Conservation (phyloP, 2,329 filamentous ascomycete genomes). For the Xylariaceae sp. region DNA sequence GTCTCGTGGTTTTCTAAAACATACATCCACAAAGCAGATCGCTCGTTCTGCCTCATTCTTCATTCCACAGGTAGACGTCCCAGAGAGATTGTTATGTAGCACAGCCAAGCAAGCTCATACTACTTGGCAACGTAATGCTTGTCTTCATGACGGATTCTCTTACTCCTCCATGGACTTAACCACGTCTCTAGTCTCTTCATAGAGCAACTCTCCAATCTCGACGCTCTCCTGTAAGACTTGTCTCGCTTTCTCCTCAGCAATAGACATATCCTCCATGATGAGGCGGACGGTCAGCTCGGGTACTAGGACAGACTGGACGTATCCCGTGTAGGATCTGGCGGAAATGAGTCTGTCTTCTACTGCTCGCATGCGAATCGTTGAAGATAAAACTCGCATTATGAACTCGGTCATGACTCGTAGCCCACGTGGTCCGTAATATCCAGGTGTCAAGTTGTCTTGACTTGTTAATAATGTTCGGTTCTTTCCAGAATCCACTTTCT, state of each 20-base stretch:
- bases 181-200: conserved; percentile 60
- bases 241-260: conserved; percentile 41
- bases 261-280: conserved; percentile 54
- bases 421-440: conserved; percentile 80
- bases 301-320: conserved; percentile 71
- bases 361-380: conserved; percentile 57
- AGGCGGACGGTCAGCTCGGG: conserved; percentile 61
- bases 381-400: conserved; percentile 58
- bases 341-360: conserved; percentile 63
- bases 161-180: conserved; percentile 32
- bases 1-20: no score
- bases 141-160: no score
- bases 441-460: conserved; percentile 59
- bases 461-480: conserved; percentile 58
- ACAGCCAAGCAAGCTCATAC: no score
- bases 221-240: conserved; percentile 63
- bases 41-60: no score
- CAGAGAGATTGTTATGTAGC: no score
- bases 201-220: conserved; percentile 61
- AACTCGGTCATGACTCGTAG: conserved; percentile 67
- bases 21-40: no score
- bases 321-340: conserved; percentile 61
- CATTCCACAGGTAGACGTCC: no score
- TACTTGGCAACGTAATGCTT: no score
- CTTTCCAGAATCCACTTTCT: conserved; percentile 53